These are phyloP conservation scores for Neoscytalidium dimidiatum DNA, from an alignment of 2,329 filamentous ascomycete species.

Conservation along the genomic window DNA sequence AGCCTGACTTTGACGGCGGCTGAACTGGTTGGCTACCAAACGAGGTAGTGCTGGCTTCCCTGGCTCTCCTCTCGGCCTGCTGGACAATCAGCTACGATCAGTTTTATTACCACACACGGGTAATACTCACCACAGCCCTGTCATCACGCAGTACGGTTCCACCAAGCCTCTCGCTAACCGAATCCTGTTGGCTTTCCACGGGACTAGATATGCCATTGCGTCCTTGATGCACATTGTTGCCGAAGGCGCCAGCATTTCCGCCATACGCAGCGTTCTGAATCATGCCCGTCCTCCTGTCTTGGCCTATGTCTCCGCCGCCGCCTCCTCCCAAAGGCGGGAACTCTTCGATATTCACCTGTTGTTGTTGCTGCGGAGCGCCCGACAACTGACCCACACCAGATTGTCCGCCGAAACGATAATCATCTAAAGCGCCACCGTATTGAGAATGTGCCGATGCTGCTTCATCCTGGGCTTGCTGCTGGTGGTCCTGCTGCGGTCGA, in stretches of 20 bases:
- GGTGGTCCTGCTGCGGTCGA: slow-evolving; percentile 39
- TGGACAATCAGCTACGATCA: not conserved
- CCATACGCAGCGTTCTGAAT: slow-evolving; percentile 53
- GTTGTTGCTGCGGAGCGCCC: slow-evolving; percentile 49
- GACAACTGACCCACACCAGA: slow-evolving; percentile 55
- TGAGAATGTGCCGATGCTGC: slow-evolving; percentile 44
- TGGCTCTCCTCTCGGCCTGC: slow-evolving; percentile 14
- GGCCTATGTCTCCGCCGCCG: slow-evolving; percentile 51
- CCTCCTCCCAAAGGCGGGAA: slow-evolving; percentile 62
- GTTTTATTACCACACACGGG: too few relatives aligned
- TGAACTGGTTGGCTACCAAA: slow-evolving; percentile 19
- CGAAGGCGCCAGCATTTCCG: slow-evolving; percentile 40
- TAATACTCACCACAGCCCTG: slow-evolving; percentile 1
- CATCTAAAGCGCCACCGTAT: slow-evolving; percentile 54
- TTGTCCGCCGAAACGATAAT: slow-evolving; percentile 60
- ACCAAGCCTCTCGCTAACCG: slow-evolving; percentile 17
- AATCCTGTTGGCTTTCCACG: slow-evolving; percentile 39
- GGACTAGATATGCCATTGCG: slow-evolving; percentile 46
- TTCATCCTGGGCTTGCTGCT: slow-evolving; percentile 46
- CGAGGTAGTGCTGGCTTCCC: slow-evolving; percentile 19
- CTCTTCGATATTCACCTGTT: slow-evolving; percentile 60
- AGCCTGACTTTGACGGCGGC: slow-evolving; percentile 8
- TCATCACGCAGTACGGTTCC: slow-evolving; percentile 15
- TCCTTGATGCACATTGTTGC: slow-evolving; percentile 43
- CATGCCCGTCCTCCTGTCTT: slow-evolving; percentile 52